Evolutionary conservation across 148 eudicot species (phyloP).

Genomic region (Silene conica): DNA sequence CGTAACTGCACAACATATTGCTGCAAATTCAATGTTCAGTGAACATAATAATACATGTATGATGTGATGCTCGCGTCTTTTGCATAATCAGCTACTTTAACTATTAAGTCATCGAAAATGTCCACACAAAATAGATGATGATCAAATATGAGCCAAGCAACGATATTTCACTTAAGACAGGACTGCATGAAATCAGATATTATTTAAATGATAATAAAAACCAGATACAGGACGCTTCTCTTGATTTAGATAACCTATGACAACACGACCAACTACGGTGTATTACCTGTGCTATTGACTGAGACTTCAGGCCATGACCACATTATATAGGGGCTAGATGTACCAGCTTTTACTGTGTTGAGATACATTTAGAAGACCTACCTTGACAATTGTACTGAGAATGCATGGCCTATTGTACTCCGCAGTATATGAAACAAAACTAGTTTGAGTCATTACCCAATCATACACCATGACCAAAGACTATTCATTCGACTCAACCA

Average conservation of each 20-base stretch:
- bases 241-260: no score
- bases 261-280: background rate
- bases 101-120: no score
- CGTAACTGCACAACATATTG: no score
- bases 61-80: no score
- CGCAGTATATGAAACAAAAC: background rate
- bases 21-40: no score
- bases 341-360: background rate
- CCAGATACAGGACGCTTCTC: background rate
- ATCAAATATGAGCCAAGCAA: background rate
- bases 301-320: background rate
- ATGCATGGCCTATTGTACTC: background rate
- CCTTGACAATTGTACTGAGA: background rate
- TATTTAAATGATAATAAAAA: no score
- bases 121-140: background rate
- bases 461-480: background rate
- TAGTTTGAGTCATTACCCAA: no score
- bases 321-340: background rate
- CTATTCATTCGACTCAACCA: background rate
- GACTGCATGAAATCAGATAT: background rate
- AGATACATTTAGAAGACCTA: background rate
- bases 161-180: background rate
- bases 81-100: no score
- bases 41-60: no score
- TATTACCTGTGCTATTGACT: background rate